phyloP scores from a whole-genome alignment of 331 rosid species.

The Quercus phellos region DNA sequence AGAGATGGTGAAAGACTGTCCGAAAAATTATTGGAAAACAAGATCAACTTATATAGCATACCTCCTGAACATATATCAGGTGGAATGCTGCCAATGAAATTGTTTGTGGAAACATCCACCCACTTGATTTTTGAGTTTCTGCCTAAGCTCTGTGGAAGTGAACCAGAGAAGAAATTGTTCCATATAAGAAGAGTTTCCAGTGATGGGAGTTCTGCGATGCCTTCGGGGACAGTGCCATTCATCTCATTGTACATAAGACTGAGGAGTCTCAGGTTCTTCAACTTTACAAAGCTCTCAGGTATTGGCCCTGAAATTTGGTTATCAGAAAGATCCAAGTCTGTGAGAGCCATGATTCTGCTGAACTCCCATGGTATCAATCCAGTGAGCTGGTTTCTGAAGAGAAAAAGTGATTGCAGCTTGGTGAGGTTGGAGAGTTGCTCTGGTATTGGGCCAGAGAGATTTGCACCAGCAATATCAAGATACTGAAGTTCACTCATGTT shows the following conservation, averaged over 20 bases:
- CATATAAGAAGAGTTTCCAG: constrained; percentile 82
- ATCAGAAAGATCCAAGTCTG: constrained; percentile 78
- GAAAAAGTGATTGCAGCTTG: constrained; percentile 66
- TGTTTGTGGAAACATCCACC: constrained; percentile 85
- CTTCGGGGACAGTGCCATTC: constrained; percentile 67
- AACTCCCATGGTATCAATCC: constrained; percentile 68
- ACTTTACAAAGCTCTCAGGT: constrained; percentile 64
- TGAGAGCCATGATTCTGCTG: constrained; percentile 44
- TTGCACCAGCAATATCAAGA: constrained; percentile 92
- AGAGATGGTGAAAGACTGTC: constrained; percentile 63
- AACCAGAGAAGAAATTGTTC: constrained; percentile 70
- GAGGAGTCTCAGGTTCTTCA: constrained; percentile 61
- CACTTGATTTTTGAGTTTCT: constrained; percentile 70
- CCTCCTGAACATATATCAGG: constrained; percentile 56
- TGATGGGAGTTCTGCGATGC: constrained; percentile 66
- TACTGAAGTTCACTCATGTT: constrained; percentile 71
- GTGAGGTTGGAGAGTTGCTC: constrained; percentile 72
- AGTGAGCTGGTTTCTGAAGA: constrained; percentile 68
- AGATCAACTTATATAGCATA: constrained; percentile 56
- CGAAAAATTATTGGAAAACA: constrained; percentile 74
- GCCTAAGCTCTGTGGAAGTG: constrained; percentile 69
- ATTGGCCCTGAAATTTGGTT: constrained; percentile 72
- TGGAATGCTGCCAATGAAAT: constrained; percentile 64
- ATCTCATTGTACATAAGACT: constrained; percentile 84
- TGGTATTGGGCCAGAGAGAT: constrained; percentile 71